These are phyloP conservation scores for Venturia asperata DNA, from an alignment of 2,329 filamentous ascomycete genomes.

Conservation along the genomic window DNA sequence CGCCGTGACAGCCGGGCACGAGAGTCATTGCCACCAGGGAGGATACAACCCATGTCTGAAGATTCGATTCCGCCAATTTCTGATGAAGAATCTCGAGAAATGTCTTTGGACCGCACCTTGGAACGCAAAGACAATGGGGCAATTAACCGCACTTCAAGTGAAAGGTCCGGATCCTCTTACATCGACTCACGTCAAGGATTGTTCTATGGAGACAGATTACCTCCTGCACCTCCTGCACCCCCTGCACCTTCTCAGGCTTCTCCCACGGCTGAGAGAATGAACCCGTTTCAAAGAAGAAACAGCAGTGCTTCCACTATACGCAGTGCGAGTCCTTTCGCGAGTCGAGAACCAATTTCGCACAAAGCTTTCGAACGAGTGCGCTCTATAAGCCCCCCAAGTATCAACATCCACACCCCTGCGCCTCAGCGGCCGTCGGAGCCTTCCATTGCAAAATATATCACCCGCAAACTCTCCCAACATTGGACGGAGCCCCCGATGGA, in stretches of 20 bases:
- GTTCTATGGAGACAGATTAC: background rate
- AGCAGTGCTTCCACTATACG: background rate
- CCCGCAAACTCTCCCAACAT: constrained; percentile 10
- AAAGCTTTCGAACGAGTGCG: constrained; percentile 15
- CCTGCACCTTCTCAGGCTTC: background rate
- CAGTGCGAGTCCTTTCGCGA: background rate
- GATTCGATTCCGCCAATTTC: background rate
- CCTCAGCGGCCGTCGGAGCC: background rate
- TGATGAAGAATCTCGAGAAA: background rate
- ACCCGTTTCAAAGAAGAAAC: constrained; percentile 1
- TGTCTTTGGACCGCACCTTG: background rate
- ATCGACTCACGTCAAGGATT: background rate
- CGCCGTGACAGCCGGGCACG: background rate
- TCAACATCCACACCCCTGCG: background rate
- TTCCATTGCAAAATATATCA: constrained; percentile 12
- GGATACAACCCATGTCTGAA: background rate
- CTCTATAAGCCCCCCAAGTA: background rate
- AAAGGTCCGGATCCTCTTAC: background rate
- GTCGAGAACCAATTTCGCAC: constrained; percentile 4
- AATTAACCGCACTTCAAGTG: background rate
- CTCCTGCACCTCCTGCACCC: background rate
- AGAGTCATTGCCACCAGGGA: background rate
- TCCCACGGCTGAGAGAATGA: background rate
- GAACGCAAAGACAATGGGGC: background rate
- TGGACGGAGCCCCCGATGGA: constrained; percentile 7